A percentile compares a stretch with the other conserved stretches of the same genome.
Conservation (phyloP, 495 filamentous ascomycete genomes). For the Hypoxylon perforatum region DNA sequence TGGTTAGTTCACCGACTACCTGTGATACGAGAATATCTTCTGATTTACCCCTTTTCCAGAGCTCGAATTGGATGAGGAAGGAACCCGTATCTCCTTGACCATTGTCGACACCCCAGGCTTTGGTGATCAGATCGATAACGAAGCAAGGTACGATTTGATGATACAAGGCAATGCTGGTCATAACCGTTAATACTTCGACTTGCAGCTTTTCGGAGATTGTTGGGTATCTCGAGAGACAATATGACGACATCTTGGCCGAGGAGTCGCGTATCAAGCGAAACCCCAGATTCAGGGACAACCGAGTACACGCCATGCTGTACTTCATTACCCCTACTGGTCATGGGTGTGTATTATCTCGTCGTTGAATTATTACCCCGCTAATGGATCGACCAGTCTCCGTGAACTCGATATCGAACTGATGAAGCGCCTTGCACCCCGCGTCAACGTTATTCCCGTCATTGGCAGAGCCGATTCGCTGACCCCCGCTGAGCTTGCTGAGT, state of each 20-base stretch:
- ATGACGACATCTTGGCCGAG: constrained; percentile 98
- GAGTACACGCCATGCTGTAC: constrained; percentile 96
- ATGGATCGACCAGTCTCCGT: constrained; percentile 73
- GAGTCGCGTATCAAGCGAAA: constrained; percentile 99
- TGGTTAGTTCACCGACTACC: constrained; percentile 68
- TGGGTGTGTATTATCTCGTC: constrained; percentile 66
- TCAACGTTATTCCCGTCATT: constrained; percentile 99
- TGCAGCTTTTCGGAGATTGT: constrained; percentile 94
- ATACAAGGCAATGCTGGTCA: neutral
- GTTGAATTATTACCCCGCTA: constrained; percentile 26
- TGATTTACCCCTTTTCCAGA: constrained; percentile 64
- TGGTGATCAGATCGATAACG: constrained; percentile 98
- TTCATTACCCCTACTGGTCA: constrained; percentile 99
- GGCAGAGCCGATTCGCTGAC: constrained; percentile 98
- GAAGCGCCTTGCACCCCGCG: constrained; percentile 97
- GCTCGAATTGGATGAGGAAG: constrained; percentile 96
- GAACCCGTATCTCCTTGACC: constrained; percentile 95
- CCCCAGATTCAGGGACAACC: constrained; percentile 97
- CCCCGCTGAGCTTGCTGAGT: constrained; percentile 95
- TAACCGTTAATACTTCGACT: constrained; percentile 14
- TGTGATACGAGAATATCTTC: constrained; percentile 4
- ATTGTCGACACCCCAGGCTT: constrained; percentile 99
- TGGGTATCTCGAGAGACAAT: constrained; percentile 97
- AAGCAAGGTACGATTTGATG: constrained; percentile 78
- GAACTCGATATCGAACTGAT: constrained; percentile 99